Base-by-base conservation (phyloP, 768 basidiomycete species). In the Mycena latifolia region DNA sequence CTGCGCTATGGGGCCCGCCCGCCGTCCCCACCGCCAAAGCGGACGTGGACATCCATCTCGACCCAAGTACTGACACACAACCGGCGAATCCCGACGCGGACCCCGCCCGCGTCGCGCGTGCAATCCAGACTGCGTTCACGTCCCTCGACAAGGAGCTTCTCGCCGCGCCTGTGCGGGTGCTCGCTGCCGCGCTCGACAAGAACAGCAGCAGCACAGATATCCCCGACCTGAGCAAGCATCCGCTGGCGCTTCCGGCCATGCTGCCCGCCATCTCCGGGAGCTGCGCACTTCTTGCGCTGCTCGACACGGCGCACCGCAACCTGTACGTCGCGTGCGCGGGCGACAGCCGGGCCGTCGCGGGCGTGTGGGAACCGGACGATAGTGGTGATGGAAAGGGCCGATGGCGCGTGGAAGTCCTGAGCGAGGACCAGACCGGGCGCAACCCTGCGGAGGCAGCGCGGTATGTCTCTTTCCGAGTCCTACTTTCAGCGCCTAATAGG, bases 261-360 rank as follows among this genome's bases (percentile, higher is more conserved):
- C 85, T 87, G 35, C 94, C 96, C 0, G 96, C 96, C 5, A 79
- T 97, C 54, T 92, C 92, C 60, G 97, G 97, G 5, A 95, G 95
- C 63, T 99, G 97, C 77, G 95, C 97, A 1, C 80, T 99, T 60
- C 84, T 96, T 77, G 91, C 96, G 0, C 76, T 96, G 50, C 86
- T 99, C 63, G 97, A 99, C 75, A 93, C 93, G 0, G 88, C 91
- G 8, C 85, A 92, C 64, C 86, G 84, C 48, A 89, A 95, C 74
- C 77, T 99, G 28, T 97, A 98, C 72, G 89, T 99, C 35, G 97
- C 97, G 11, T 90, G 90, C 70, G 91, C 95, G 6, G 98, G 98
- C 0, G 98, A 99, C 75, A 93, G 94, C 74, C 88, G 98, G 52
- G 98, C 98, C 15, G 95, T 99, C 8, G 96, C 97, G 24, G 98